phyloP scores from a whole-genome alignment of 257 asterid species.

The Solanum chilense region DNA sequence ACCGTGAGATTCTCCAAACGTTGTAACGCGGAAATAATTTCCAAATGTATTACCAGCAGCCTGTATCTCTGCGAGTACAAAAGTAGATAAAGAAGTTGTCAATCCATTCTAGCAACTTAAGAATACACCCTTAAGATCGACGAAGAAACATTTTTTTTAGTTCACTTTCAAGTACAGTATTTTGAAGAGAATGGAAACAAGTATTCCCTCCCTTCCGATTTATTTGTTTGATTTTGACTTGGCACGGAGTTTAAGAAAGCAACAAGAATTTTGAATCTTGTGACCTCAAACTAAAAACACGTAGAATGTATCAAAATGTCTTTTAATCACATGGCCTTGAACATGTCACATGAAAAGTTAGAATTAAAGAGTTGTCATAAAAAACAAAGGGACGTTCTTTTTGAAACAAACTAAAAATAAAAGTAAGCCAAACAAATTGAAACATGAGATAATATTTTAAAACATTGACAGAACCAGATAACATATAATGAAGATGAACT shows the following conservation, averaged over 20 bases:
- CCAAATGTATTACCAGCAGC: conserved; percentile 78
- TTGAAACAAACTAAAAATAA: neutral
- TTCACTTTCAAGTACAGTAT: neutral
- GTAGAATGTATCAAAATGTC: neutral
- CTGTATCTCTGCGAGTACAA: conserved; percentile 47
- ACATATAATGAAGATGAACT: neutral
- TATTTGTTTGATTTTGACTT: neutral
- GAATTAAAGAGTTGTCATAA: neutral
- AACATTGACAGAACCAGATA: neutral
- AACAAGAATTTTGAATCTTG: neutral
- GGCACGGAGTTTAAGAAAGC: neutral
- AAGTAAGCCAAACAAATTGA: neutral
- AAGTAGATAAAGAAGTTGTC: neutral
- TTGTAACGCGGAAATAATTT: conserved; percentile 75
- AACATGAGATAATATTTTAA: neutral
- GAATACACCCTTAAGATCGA: neutral
- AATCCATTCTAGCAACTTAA: neutral
- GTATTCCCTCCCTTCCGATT: neutral
- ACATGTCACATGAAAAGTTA: neutral
- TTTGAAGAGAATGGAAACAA: neutral
- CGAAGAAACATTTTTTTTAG: neutral
- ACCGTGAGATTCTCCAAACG: conserved; percentile 98
- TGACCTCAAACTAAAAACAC: neutral
- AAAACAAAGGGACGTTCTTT: neutral
- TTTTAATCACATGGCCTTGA: neutral